Percentiles rank a stretch among this genome's conserved stretches.
These are phyloP conservation scores for Pichia terricola DNA, from an alignment of 1,139 yeast species.

Conservation along the genomic window DNA sequence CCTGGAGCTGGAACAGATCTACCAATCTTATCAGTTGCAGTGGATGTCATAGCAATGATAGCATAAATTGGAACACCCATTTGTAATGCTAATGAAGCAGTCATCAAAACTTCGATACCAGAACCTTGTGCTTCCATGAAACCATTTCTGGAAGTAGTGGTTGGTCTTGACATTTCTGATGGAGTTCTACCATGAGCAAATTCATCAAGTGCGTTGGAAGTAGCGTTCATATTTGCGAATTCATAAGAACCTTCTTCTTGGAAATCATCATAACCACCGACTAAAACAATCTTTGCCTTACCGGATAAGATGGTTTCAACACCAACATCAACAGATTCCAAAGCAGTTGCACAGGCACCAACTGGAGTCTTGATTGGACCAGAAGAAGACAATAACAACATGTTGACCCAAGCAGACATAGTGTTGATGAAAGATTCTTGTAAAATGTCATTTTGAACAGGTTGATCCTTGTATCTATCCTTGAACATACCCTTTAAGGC, in stretches of 20 bases:
- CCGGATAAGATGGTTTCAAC: constrained; percentile 86
- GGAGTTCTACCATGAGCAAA: constrained; percentile 96
- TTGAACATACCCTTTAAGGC: constrained; percentile 97
- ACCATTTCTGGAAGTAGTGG: constrained; percentile 92
- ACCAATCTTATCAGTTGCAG: constrained; percentile 97
- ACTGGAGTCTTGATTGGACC: constrained; percentile 99
- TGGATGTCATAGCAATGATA: constrained; percentile 85
- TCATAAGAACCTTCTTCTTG: constrained; percentile 98
- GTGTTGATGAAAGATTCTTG: constrained; percentile 98
- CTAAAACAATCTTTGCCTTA: constrained; percentile 90
- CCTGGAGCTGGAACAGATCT: constrained; percentile 99
- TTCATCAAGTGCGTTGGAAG: constrained; percentile 82
- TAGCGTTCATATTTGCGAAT: constrained; percentile 98
- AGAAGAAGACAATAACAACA: constrained; percentile 93
- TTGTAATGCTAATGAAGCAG: constrained; percentile 82
- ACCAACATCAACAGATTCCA: constrained; percentile 95
- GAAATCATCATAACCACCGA: constrained; percentile 99
- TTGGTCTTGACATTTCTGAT: constrained; percentile 96
- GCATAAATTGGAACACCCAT: constrained; percentile 99
- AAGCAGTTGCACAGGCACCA: constrained; percentile 98
- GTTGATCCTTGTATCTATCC: constrained; percentile 84
- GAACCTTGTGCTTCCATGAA: constrained; percentile 99
- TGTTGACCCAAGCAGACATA: constrained; percentile 99
- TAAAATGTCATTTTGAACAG: constrained; percentile 91
- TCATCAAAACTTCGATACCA: constrained; percentile 95